phyloP scores from a whole-genome alignment of 2,329 filamentous ascomycete genomes.

The Colletotrichum brevisporum region DNA sequence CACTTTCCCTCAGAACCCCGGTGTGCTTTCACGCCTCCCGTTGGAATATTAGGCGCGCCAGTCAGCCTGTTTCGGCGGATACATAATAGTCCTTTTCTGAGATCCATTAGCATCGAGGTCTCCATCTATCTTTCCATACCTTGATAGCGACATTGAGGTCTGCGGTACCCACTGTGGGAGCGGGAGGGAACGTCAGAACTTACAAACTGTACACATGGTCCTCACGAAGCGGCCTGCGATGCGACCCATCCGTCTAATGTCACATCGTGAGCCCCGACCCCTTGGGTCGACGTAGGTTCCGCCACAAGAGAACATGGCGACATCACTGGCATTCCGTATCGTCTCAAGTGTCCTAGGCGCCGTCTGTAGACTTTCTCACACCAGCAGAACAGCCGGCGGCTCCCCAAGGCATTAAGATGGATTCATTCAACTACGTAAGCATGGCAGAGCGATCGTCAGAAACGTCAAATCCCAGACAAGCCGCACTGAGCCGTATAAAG shows the following conservation, averaged over 20 bases:
- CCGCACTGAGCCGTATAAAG: slow-evolving; percentile 38
- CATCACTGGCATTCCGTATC: background rate
- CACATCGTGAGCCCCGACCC: background rate
- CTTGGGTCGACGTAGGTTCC: background rate
- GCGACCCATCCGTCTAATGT: slow-evolving; percentile 15
- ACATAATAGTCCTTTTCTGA: too few species aligned
- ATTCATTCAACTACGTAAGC: slow-evolving; percentile 45
- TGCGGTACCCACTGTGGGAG: background rate
- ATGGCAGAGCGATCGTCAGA: slow-evolving; percentile 43
- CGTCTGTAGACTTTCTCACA: slow-evolving; percentile 3
- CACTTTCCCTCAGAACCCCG: too few species aligned
- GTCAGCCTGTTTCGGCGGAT: too few species aligned
- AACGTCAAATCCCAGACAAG: slow-evolving; percentile 40
- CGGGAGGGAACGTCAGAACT: slow-evolving; percentile 19
- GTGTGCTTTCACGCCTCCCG: too few species aligned
- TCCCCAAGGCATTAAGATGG: slow-evolving; percentile 40
- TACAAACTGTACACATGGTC: background rate
- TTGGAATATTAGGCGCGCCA: too few species aligned
- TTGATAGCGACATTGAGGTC: too few species aligned
- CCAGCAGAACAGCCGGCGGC: slow-evolving; percentile 8
- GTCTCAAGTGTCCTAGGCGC: background rate
- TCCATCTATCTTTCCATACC: too few species aligned
- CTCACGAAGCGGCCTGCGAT: slow-evolving; percentile 4
- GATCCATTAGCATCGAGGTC: too few species aligned
- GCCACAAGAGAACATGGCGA: background rate